Percentiles rank a stretch among this genome's conserved stretches.
These are phyloP conservation scores for Onygena corvina DNA, from an alignment of 2,329 filamentous ascomycete genomes.

Conservation along the genomic window DNA sequence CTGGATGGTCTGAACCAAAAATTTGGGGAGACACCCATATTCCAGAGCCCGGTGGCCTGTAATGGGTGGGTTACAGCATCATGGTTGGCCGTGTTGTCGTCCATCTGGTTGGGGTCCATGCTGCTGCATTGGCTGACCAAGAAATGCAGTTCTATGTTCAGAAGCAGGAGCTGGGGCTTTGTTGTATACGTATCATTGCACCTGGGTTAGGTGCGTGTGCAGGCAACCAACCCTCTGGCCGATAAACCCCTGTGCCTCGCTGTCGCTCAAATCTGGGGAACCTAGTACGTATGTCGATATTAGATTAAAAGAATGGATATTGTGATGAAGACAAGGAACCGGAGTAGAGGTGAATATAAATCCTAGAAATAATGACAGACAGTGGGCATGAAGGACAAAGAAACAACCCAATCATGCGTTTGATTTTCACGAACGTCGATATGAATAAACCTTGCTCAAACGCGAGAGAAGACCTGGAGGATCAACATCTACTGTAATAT, in stretches of 20 bases:
- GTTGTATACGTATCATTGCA: no score
- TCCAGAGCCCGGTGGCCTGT: background rate
- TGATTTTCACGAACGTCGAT: background rate
- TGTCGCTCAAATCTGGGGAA: background rate
- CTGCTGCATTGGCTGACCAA: background rate
- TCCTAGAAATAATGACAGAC: background rate
- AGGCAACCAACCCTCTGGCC: background rate
- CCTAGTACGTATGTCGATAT: background rate
- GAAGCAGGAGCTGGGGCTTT: background rate
- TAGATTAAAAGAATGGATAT: no score
- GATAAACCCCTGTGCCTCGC: no score
- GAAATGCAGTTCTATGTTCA: background rate
- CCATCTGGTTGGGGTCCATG: background rate
- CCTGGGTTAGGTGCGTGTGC: no score
- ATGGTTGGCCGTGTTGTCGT: background rate
- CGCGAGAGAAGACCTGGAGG: no score
- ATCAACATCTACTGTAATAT: no score
- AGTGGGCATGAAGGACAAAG: background rate
- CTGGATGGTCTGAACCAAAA: background rate
- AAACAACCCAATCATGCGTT: background rate
- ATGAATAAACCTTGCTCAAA: background rate
- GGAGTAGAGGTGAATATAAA: background rate
- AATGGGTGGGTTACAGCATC: background rate
- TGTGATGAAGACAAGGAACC: background rate
- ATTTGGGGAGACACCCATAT: background rate